Evolutionary conservation across 2,329 filamentous ascomycete genomes (phyloP), one percentile per base, ranked within the genome.

Genomic region (Venturiaceae sp.): DNA sequence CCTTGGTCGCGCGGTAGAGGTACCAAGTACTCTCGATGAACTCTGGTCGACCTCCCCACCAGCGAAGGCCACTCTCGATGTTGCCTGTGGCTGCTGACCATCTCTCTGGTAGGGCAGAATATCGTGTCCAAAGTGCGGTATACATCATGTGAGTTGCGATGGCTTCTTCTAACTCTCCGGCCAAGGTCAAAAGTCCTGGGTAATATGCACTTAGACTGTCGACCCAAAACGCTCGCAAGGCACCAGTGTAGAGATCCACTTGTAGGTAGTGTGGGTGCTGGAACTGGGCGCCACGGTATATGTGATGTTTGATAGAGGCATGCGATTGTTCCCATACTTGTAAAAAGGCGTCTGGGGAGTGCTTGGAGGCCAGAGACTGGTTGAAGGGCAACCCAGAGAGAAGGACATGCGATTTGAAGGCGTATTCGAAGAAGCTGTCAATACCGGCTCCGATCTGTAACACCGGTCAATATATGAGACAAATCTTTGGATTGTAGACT

Each of bases 381-480:
- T 74, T 66, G 60, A 71, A 72, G 0, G 74, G 71, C 5, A 78
- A 83, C 1, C 90, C 89, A 2, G 92, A 96, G 23, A 97, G 82
- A 26, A 99, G 74, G 60, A 99, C 88, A 68, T 96, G 86, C 19
- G 91, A 91, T 73, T 99, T 99, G 66, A 97, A 81, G 3, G 94
- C 92, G 72, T 99, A 99, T 74, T 99, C 94, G 67, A 96, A 97
- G 75, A 99, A 99, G 73, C 92, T 96, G 74, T 99, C 94, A 67
- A 96, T 90, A 39, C 94, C 94, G 7, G 94, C 94, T 54, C 94
- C 94, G 65, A 99, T 95, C 44, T 50, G n/a, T 3, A 50, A 16
- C 41, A n/a, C 5, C 14, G 19, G 13, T 75, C 77, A 39, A 19
- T 36, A 1, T 14, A 13, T 44, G 39, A 66, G 71, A 62, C 69